phyloP scores from a whole-genome alignment of 345 rosid species.

The Ceriops decandra region DNA sequence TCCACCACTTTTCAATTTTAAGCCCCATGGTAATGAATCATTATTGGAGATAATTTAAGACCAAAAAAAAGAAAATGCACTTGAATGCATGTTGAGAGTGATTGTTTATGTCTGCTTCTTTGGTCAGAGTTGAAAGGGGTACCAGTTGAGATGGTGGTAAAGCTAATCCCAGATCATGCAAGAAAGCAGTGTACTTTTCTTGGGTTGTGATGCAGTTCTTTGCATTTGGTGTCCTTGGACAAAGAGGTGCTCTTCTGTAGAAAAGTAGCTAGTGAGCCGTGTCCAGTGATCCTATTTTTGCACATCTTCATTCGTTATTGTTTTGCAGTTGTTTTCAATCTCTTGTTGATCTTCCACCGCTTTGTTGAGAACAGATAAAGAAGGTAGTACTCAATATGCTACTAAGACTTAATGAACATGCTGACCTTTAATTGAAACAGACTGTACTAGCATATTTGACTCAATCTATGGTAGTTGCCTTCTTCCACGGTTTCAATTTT shows the following conservation, averaged over 20 bases:
- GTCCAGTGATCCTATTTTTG: slow-evolving; percentile 9
- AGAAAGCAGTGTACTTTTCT: slow-evolving; percentile 74
- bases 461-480: background rate
- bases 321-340: slow-evolving; percentile 1
- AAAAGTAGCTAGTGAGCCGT: slow-evolving; percentile 21
- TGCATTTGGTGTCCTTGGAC: slow-evolving; percentile 27
- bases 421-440: slow-evolving; percentile 13
- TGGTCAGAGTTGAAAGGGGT: slow-evolving; percentile 75
- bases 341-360: background rate
- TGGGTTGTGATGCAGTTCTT: slow-evolving; percentile 51
- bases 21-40: slow-evolving; percentile 60
- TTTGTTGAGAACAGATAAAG: slow-evolving; percentile 5
- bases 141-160: slow-evolving; percentile 59
- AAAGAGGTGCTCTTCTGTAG: slow-evolving; percentile 17
- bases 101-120: slow-evolving; percentile 1
- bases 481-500: background rate
- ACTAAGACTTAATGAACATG: slow-evolving; percentile 14
- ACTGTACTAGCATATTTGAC: slow-evolving; percentile 5
- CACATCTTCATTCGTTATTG: slow-evolving; percentile 4
- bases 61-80: background rate
- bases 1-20: slow-evolving; percentile 95
- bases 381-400: slow-evolving; percentile 15
- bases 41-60: background rate
- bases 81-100: background rate
- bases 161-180: slow-evolving; percentile 79